Percentiles rank a stretch among this genome's conserved stretches.
phyloP scores from a whole-genome alignment of 148 eudicot species.

The Rhododendron henanense region DNA sequence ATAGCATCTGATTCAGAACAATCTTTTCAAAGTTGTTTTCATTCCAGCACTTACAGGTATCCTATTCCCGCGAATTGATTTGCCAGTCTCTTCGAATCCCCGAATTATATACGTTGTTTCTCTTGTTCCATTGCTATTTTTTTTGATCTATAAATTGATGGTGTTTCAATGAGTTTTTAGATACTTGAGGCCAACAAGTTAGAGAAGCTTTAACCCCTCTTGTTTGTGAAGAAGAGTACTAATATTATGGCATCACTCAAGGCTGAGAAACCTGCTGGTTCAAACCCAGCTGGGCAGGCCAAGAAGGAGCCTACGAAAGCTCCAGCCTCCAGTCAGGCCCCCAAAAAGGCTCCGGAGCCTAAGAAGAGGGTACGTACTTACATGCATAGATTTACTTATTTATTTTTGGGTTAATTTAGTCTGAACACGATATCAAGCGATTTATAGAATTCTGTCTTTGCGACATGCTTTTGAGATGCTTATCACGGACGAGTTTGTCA shows the following conservation, averaged over 20 bases:
- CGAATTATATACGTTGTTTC: neutral
- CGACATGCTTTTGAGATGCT: neutral
- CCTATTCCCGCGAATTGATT: constrained; percentile 6
- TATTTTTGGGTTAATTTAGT: neutral
- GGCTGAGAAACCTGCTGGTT: constrained; percentile 33
- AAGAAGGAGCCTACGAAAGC: constrained; percentile 33
- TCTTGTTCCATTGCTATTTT: neutral
- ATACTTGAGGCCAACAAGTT: constrained; percentile 7
- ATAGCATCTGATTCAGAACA: constrained; percentile 1
- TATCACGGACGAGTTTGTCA: neutral
- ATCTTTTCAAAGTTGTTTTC: neutral
- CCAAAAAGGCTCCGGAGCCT: constrained; percentile 28
- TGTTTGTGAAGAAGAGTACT: neutral
- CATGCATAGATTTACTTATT: neutral
- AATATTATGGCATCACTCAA: constrained; percentile 35
- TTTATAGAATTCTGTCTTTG: neutral
- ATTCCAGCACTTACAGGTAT: neutral
- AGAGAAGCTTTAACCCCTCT: constrained; percentile 2
- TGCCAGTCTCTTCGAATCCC: neutral
- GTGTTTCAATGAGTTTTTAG: neutral
- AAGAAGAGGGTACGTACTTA: constrained; percentile 27
- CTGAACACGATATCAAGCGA: neutral
- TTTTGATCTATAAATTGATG: neutral
- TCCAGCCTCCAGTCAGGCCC: constrained; percentile 24
- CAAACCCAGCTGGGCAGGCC: constrained; percentile 15